Evolutionary conservation across 495 filamentous ascomycete species (phyloP).

Genomic region (Articulospora tetracladia): DNA sequence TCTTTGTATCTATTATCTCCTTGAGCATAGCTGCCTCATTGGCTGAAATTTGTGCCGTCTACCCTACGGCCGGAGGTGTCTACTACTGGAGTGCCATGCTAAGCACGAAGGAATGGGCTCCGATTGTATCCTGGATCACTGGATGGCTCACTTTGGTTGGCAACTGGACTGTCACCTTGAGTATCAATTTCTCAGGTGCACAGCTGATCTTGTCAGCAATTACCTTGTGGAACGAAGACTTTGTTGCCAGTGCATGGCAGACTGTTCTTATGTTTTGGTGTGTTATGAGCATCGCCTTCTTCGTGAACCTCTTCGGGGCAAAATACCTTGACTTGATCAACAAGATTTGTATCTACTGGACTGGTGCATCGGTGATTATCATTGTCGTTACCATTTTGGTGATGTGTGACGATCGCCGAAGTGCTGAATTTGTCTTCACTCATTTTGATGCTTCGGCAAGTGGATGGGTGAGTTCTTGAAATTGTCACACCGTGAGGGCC

Average conservation of each 20-base stretch:
- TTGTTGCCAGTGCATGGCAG: conserved; percentile 58
- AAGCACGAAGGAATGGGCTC: conserved; percentile 39
- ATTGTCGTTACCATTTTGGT: conserved; percentile 55
- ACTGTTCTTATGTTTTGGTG: conserved; percentile 62
- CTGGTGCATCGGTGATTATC: conserved; percentile 53
- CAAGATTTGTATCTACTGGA: conserved; percentile 67
- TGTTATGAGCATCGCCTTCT: conserved; percentile 53
- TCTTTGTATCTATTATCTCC: conserved; percentile 39
- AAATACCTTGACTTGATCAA: conserved; percentile 61
- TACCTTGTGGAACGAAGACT: conserved; percentile 56
- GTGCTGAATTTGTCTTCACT: conserved; percentile 55
- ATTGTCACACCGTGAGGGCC: neutral
- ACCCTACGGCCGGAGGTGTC: conserved; percentile 41
- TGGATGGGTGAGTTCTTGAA: conserved; percentile 43
- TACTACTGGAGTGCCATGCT: conserved; percentile 50
- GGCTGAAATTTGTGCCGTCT: conserved; percentile 43
- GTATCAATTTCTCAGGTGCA: conserved; percentile 48
- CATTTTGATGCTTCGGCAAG: conserved; percentile 55
- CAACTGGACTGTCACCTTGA: conserved; percentile 48
- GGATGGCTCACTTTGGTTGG: conserved; percentile 47
- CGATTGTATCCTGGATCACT: conserved; percentile 43
- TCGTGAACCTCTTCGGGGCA: conserved; percentile 54
- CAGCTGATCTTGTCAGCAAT: conserved; percentile 62
- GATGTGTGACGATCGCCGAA: conserved; percentile 50
- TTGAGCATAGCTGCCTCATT: conserved; percentile 39